Base-by-base conservation (phyloP, 2,329 filamentous ascomycete genomes). In the Talaromyces sp. region DNA sequence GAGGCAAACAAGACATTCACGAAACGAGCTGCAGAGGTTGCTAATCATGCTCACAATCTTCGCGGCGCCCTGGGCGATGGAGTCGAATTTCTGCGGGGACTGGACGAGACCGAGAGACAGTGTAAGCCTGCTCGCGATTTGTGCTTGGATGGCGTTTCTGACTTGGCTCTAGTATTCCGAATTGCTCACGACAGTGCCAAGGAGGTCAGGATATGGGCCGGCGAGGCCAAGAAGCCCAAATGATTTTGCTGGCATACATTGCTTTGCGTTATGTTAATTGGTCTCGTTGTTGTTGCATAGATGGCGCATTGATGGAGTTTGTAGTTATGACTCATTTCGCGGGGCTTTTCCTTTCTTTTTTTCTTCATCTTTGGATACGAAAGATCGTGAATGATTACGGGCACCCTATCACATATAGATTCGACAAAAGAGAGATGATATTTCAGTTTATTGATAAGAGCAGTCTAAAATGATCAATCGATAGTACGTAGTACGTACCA, bases 101-200 rank as follows among this genome's bases (percentile, higher is more conserved):
- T 99, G 59, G 94, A 97, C 69, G 92, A 97, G 78, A 92, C 87
- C 74, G 94, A 99, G 79, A 83, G 92, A 66, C 83, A 83, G 62
- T 69, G 84, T 86, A 70, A 70, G 80, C 75, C 50, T 67, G 65
- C 58, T 17, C 26, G 29, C 19, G 48, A 52, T 21, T 29, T 11
- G 14, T 38, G 7, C 48, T 8, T 52, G 14, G 24, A 29, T 26
- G 14, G 48, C 12, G 31, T 55, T 26, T 31, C 31, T 55, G 53
- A 43, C 53, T 24, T 55, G 53, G 24, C 31, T 29, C 38, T 67
- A 81, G 79, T 93, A 64, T 93, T 93, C 70, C 83, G 88, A 52
- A 85, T 84, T 61, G 86, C 87, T 0, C 90, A 92, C 70, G 88
- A 92, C 64, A 88, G 88, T 17, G 82, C 86, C 1, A 92, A 88